phyloP scores from a whole-genome alignment of 306 rosid species.

The Quercus suber region DNA sequence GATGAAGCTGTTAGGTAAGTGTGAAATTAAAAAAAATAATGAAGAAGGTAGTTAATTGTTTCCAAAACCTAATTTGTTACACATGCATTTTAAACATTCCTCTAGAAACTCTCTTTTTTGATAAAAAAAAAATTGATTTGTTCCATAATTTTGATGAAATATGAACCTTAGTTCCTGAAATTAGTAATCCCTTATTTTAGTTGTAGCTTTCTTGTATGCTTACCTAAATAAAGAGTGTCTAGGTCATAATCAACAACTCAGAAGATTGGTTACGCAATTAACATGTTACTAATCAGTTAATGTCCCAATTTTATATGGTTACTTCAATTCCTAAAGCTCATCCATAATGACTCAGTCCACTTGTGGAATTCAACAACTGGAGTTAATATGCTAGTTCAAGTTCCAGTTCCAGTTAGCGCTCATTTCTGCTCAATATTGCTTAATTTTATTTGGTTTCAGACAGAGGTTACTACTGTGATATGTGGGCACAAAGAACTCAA shows the following conservation, averaged over 20 bases:
- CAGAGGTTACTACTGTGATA: conserved; percentile 85
- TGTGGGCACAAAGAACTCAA: conserved; percentile 85
- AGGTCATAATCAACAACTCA: not conserved
- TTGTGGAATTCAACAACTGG: not conserved
- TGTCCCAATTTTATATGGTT: conserved; percentile 12
- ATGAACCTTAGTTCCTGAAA: not conserved
- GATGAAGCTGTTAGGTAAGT: not conserved
- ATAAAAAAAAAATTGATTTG: not conserved
- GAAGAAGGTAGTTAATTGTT: not conserved
- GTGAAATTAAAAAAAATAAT: no score
- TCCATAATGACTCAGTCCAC: not conserved
- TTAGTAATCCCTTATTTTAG: not conserved
- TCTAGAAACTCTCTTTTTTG: not conserved
- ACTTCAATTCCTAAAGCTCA: conserved; percentile 12
- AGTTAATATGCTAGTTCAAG: not conserved
- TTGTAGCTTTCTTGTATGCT: not conserved
- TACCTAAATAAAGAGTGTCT: not conserved
- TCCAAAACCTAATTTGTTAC: not conserved
- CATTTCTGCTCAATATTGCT: not conserved
- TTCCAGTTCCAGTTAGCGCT: not conserved
- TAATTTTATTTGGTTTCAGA: conserved; percentile 48
- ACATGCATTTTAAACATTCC: not conserved
- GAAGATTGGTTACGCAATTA: conserved; percentile 8
- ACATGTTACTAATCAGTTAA: conserved; percentile 2
- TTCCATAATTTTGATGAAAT: not conserved